Percentiles rank a stretch among this genome's conserved stretches.
These are phyloP conservation scores for Luffa acutangula DNA, from an alignment of 306 rosid genomes.

Conservation along the genomic window DNA sequence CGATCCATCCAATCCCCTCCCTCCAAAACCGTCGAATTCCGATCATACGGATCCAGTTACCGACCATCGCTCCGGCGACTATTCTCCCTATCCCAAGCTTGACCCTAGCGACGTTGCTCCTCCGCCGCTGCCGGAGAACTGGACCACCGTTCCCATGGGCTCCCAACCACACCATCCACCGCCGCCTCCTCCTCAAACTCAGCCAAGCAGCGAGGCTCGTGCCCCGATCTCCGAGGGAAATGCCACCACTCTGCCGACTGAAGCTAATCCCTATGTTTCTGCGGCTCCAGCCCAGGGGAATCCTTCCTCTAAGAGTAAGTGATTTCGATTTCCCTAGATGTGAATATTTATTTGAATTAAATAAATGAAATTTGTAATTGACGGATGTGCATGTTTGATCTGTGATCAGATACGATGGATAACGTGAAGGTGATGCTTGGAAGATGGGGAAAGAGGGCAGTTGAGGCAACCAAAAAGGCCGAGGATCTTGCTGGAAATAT, in stretches of 20 bases:
- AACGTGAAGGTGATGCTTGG: constrained; percentile 76
- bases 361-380: neutral
- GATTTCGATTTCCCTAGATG: neutral
- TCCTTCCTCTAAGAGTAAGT: constrained; percentile 42
- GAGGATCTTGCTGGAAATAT: constrained; percentile 91
- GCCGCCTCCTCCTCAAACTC: neutral
- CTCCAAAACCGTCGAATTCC: neutral
- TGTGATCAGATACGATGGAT: constrained; percentile 51
- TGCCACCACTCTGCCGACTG: constrained; percentile 66
- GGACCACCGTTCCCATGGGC: constrained; percentile 38
- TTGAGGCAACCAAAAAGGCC: constrained; percentile 84
- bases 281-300: constrained; percentile 42
- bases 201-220: constrained; percentile 18
- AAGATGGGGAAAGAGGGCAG: constrained; percentile 92
- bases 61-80: constrained; percentile 32
- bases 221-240: constrained; percentile 34
- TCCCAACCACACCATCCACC: constrained; percentile 1
- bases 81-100: constrained; percentile 73
- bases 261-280: constrained; percentile 70
- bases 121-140: constrained; percentile 21
- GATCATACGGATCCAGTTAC: neutral
- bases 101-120: constrained; percentile 50
- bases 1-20: neutral
- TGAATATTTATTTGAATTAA: neutral
- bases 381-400: neutral